phyloP scores from a whole-genome alignment of 2,329 filamentous ascomycete genomes.

The Aspergillus japonicus region DNA sequence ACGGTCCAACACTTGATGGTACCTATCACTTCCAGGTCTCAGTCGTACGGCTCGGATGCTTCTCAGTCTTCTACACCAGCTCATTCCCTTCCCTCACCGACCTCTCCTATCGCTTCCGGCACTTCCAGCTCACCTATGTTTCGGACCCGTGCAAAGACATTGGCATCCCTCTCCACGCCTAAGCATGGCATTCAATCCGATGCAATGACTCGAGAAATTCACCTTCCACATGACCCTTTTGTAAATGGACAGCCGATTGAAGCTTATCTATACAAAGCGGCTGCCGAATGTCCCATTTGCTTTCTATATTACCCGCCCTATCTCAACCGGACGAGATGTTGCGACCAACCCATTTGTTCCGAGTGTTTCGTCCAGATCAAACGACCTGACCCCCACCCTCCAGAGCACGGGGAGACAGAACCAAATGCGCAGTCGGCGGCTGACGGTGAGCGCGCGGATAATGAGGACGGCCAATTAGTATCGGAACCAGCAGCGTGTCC shows the following conservation, averaged over 20 bases:
- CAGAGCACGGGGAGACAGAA: slow-evolving; percentile 65
- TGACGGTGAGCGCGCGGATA: slow-evolving; percentile 35
- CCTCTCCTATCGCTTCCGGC: slow-evolving; percentile 54
- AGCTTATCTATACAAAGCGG: slow-evolving; percentile 89
- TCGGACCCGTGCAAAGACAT: slow-evolving; percentile 81
- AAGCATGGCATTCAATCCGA: slow-evolving; percentile 72
- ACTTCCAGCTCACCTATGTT: slow-evolving; percentile 60
- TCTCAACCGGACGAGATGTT: slow-evolving; percentile 90
- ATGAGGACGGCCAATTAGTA: slow-evolving; percentile 63
- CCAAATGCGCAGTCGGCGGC: slow-evolving; percentile 35
- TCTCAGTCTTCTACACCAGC: slow-evolving; percentile 63
- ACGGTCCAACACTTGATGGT: slow-evolving; percentile 73
- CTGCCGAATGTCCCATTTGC: slow-evolving; percentile 90
- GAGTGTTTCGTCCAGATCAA: slow-evolving; percentile 99
- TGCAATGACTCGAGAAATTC: slow-evolving; percentile 72
- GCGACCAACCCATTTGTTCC: slow-evolving; percentile 93
- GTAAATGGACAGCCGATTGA: slow-evolving; percentile 94
- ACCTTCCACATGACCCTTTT: slow-evolving; percentile 76
- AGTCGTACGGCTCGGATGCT: slow-evolving; percentile 74
- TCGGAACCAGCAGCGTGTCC: slow-evolving; percentile 91
- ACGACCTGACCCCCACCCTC: slow-evolving; percentile 83
- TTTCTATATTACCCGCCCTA: slow-evolving; percentile 95
- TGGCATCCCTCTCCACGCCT: slow-evolving; percentile 77
- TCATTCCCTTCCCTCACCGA: slow-evolving; percentile 60
- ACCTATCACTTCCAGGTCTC: slow-evolving; percentile 72